Conservation (phyloP, 2,329 filamentous ascomycete species). For the Diaporthe helianthi region DNA sequence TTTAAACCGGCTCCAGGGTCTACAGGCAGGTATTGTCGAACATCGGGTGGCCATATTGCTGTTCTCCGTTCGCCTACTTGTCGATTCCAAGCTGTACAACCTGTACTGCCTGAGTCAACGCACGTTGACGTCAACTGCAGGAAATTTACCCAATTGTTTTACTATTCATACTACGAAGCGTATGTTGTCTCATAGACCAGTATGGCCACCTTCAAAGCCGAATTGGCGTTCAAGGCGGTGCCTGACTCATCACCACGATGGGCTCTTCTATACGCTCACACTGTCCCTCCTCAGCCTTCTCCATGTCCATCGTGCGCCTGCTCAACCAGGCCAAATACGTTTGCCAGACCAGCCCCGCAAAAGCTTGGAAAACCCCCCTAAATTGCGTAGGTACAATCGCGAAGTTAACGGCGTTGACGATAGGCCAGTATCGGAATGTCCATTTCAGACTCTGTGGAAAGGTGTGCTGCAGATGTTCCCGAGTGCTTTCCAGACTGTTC, state of each 20-base stretch:
- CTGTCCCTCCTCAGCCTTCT: not conserved
- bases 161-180: not conserved
- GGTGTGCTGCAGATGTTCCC: not conserved
- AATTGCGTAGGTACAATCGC: not conserved
- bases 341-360: not conserved
- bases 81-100: not conserved
- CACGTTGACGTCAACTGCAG: not conserved
- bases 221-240: not conserved
- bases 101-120: not conserved
- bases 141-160: not conserved
- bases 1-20: too few species aligned
- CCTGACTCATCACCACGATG: not conserved
- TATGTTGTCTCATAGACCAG: not conserved
- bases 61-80: too few species aligned
- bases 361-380: not conserved
- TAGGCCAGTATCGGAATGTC: not conserved
- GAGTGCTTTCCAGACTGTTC: not conserved
- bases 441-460: not conserved
- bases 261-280: not conserved
- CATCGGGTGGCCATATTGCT: too few species aligned
- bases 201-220: not conserved
- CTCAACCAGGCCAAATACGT: not conserved
- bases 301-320: not conserved
- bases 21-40: not conserved
- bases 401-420: constrained; percentile 4